Base-by-base conservation (phyloP, 345 rosid species). In the Sapria himalayana region DNA sequence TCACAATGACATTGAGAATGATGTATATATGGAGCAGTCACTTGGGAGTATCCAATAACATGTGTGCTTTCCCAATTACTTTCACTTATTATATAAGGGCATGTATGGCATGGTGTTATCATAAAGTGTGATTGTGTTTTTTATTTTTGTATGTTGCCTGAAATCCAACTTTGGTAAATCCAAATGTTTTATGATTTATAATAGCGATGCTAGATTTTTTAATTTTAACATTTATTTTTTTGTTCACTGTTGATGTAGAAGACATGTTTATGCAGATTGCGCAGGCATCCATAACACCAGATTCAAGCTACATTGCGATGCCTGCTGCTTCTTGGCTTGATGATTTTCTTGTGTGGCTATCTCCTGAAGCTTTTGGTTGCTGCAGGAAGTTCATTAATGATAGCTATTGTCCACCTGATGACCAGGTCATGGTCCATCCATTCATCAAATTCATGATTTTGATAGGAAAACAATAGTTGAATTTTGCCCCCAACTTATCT, bases 261-360 rank as follows among this genome's bases (percentile, higher is more conserved):
- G n/a, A n/a, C n/a, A n/a, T 46, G 46, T 27, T 63, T 33, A 22
- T 27, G 40, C 25, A 82, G 98, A 89, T 89, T 52, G 51, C 93
- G 23, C 79, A 70, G 52, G 93, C 78, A 58, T 89, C 98, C 15
- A 61, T 73, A 56, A 57, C 59, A 23, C 84, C 98, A 31, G 66
- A 77, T 58, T 68, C 76, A 55, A 89, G 86, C 71, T 74, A 74
- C 58, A 74, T 89, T 57, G 98, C 98, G 40, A 89, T 76, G 73
- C 93, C 94, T 60, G 94, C 98, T 50, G 98, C 98, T 63, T 82
- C 98, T 15, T 89, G 94, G 98, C 85, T 89, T 11, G 98, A 89
- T 58, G 98, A 89, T 62, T 79, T 82, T 66, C 93, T 89, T 35
- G 93, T 82, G 36, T 89, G 98, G 98, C 45, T 89, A 54, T 89